These are phyloP conservation scores for Hsuehochloa calcarea DNA, from an alignment of 176 grass and related monocot species.

Conservation along the genomic window DNA sequence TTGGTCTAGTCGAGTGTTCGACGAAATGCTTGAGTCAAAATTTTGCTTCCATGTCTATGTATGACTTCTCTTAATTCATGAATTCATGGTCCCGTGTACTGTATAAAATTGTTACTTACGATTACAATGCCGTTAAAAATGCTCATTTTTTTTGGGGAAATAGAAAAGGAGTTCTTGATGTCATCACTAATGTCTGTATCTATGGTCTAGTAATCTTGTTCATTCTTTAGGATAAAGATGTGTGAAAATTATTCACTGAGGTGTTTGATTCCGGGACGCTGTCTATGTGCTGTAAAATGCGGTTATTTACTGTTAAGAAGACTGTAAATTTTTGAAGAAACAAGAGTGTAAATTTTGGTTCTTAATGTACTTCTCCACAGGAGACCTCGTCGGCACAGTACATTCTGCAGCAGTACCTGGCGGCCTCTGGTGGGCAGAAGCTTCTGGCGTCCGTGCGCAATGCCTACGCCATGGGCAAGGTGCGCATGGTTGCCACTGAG, in stretches of 20 bases:
- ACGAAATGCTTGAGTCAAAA: constrained; percentile 16
- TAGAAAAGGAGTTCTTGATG: background rate
- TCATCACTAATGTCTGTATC: background rate
- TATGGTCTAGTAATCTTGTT: background rate
- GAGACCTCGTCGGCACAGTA: constrained; percentile 73
- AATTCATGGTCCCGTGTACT: constrained; percentile 21
- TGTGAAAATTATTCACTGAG: background rate
- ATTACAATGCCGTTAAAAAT: constrained; percentile 6
- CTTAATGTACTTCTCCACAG: constrained; percentile 34
- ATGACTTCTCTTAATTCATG: background rate
- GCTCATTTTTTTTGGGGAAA: background rate
- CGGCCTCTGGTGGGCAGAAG: constrained; percentile 61
- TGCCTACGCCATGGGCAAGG: constrained; percentile 65
- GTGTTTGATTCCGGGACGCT: background rate
- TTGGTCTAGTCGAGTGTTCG: constrained; percentile 17
- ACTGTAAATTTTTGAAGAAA: background rate
- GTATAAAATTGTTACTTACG: constrained; percentile 10
- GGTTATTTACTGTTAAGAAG: constrained; percentile 11
- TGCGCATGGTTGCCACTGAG: constrained; percentile 57
- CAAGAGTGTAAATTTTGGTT: background rate
- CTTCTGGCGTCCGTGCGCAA: constrained; percentile 51
- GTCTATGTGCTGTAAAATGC: constrained; percentile 18
- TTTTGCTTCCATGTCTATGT: background rate
- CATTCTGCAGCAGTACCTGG: constrained; percentile 81
- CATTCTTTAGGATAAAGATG: constrained; percentile 8